Conservation (phyloP, 2,329 filamentous ascomycete species). For the Alternaria atra region DNA sequence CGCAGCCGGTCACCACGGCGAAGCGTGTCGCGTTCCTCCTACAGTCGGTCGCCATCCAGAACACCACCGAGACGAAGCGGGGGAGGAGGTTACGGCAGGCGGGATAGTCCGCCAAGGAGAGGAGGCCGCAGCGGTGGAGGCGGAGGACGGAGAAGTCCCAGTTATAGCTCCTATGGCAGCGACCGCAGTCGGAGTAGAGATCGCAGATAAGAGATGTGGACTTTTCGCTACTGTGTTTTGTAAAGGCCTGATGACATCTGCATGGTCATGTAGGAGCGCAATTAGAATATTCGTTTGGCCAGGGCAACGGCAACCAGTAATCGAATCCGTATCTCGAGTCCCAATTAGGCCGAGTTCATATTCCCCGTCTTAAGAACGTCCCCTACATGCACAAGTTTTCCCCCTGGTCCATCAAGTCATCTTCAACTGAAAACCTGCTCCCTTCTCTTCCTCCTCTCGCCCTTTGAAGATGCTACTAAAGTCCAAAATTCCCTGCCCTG, state of each 20-base stretch:
- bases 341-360: neutral
- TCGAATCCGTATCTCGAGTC: neutral
- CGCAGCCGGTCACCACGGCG: constrained; percentile 55
- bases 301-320: neutral
- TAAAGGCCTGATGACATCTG: neutral
- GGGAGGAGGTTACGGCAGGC: constrained; percentile 23
- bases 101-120: constrained; percentile 26
- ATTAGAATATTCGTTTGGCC: neutral
- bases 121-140: constrained; percentile 31
- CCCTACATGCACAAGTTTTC: neutral
- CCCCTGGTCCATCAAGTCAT: constrained; percentile 31
- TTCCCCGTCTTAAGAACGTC: neutral
- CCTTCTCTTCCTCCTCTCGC: constrained; percentile 57
- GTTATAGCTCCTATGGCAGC: constrained; percentile 70
- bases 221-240: neutral
- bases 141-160: constrained; percentile 63
- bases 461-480: constrained; percentile 62
- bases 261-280: neutral
- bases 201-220: constrained; percentile 21
- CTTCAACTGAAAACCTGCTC: constrained; percentile 57
- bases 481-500: constrained; percentile 55
- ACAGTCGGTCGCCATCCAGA: constrained; percentile 50
- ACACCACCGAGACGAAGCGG: constrained; percentile 39
- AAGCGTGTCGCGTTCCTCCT: constrained; percentile 54
- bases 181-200: constrained; percentile 58